A percentile compares a stretch with the other conserved stretches of the same genome.
phyloP scores from a whole-genome alignment of 2,329 filamentous ascomycete genomes.

The Knoxdaviesia proteae region DNA sequence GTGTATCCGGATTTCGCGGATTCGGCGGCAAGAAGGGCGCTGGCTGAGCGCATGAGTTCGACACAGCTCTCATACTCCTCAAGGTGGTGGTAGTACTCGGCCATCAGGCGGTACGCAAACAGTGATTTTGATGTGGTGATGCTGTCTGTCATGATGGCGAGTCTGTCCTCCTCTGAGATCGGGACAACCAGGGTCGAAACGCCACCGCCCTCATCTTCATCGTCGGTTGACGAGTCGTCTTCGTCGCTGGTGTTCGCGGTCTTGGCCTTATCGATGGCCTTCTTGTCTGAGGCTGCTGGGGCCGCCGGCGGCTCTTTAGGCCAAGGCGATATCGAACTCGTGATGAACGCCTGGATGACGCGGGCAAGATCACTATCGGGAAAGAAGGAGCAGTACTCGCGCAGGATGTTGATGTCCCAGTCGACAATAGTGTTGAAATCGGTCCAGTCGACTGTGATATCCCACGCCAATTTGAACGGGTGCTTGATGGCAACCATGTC shows the following conservation, averaged over 20 bases:
- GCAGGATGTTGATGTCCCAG: constrained; percentile 58
- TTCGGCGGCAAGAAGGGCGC: constrained; percentile 38
- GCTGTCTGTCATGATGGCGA: constrained; percentile 63
- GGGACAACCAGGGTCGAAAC: constrained; percentile 32
- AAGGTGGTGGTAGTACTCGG: constrained; percentile 62
- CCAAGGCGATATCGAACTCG: constrained; percentile 69
- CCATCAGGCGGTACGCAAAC: constrained; percentile 65
- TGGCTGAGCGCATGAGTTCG: constrained; percentile 57
- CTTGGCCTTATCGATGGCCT: constrained; percentile 3
- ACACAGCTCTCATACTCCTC: constrained; percentile 72
- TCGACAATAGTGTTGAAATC: constrained; percentile 55
- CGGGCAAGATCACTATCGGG: constrained; percentile 66
- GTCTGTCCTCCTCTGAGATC: constrained; percentile 54
- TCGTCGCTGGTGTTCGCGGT: constrained; percentile 15
- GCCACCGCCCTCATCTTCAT: constrained; percentile 36
- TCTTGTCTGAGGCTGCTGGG: too few species aligned
- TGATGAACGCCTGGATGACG: constrained; percentile 63
- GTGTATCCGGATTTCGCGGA: constrained; percentile 44
- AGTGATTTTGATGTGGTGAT: constrained; percentile 47
- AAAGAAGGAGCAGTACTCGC: constrained; percentile 67
- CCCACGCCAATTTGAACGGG: constrained; percentile 76
- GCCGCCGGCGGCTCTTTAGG: constrained; percentile 16
- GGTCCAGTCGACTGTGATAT: constrained; percentile 74
- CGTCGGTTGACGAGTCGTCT: constrained; percentile 26
- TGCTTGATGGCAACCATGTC: constrained; percentile 97